Conservation (phyloP, 2,329 filamentous ascomycete species). For the Monascus ruber region DNA sequence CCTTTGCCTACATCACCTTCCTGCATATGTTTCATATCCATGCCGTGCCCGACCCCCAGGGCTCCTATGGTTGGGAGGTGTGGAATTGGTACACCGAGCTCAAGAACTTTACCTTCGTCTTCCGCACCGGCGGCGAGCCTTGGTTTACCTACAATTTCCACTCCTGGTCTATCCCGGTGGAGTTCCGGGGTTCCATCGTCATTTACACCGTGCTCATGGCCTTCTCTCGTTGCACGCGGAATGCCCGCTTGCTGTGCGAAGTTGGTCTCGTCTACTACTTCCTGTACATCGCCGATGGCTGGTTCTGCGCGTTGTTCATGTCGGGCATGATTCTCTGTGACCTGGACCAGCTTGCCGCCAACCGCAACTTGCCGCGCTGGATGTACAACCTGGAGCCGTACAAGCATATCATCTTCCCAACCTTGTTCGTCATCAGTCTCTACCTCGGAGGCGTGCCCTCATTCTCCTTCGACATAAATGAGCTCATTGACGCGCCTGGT, state of each 20-base stretch:
- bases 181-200: slow-evolving; percentile 53
- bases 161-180: slow-evolving; percentile 53
- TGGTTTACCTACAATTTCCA: slow-evolving; percentile 51
- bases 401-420: slow-evolving; percentile 43
- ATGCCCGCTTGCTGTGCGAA: slow-evolving; percentile 45
- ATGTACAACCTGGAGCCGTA: slow-evolving; percentile 36
- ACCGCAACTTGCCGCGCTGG: slow-evolving; percentile 40
- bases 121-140: slow-evolving; percentile 44
- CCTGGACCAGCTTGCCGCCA: slow-evolving; percentile 44
- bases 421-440: slow-evolving; percentile 41
- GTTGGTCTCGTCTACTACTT: slow-evolving; percentile 50
- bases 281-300: slow-evolving; percentile 56
- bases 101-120: slow-evolving; percentile 61
- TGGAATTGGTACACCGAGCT: slow-evolving; percentile 44
- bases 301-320: slow-evolving; percentile 50
- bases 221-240: slow-evolving; percentile 44
- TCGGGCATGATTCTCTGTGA: slow-evolving; percentile 53
- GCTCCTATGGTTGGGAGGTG: slow-evolving; percentile 38
- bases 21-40: slow-evolving; percentile 45
- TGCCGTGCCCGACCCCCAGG: slow-evolving; percentile 28
- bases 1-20: slow-evolving; percentile 42
- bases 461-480: slow-evolving; percentile 35
- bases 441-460: slow-evolving; percentile 53
- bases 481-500: slow-evolving; percentile 44
- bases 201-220: slow-evolving; percentile 49